Evolutionary conservation across 83 land plant species (phyloP), one percentile per base, ranked within the genome.

Genomic region (Picea abies): DNA sequence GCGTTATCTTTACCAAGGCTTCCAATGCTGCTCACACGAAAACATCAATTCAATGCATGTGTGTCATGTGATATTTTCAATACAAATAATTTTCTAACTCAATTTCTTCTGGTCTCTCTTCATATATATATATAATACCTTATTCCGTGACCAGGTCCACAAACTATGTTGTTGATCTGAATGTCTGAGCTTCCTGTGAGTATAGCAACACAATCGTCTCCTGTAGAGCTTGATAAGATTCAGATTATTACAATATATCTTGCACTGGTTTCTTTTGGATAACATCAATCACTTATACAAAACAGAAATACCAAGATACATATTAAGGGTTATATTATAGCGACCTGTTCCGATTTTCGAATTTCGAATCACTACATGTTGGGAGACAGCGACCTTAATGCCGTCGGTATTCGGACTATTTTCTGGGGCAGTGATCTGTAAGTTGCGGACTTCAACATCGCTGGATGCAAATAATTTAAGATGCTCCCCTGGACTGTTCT

Each of bases 101-200:
- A 29, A 29, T 29, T 29, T 29, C 29, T 29, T 29, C 29, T 29
- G 29, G 29, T 29, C 29, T 29, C 29, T 0, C 29, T 29, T 29
- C 29, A 29, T 29, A 29, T 29, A 29, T 29, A 29, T 29, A 29
- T 29, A 29, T 29, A 0, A 29, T 80, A 88, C 89, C 89, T 87
- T 61, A 87, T 87, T 14, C 87, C 89, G 72, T 93, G 95, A 17
- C 95, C 95, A 67, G 95, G 95, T 79, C 95, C 95, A 79, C 95
- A 93, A 15, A 19, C 62, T 19, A 93, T 83, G 52, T 75, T 80
- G 89, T 86, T 88, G 87, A 93, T 85, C 63, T 84, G 84, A 60
- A 91, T 86, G 76, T 78, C 80, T 12, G 88, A 85, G 52, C 86
- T 83, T 49, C 80, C 93, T 79, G 83, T 89, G 19, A 89, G 90